These are phyloP conservation scores for Mucor ambiguus DNA, from an alignment of 371 early-diverging fungal species.

Conservation along the genomic window DNA sequence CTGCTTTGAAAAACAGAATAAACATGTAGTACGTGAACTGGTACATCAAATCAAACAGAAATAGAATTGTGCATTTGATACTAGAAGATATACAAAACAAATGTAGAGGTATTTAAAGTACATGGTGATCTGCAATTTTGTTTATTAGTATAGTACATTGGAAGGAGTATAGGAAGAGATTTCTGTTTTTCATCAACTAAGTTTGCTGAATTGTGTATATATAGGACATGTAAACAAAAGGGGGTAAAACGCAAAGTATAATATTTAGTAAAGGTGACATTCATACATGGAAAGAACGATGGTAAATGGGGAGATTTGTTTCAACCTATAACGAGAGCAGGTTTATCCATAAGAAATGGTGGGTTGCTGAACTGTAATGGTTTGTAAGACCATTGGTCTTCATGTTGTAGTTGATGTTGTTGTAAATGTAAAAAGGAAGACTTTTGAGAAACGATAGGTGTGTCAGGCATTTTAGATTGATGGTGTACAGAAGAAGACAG, in stretches of 20 bases:
- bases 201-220: not conserved
- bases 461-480: constrained; percentile 3
- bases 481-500: not conserved
- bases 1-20: no score
- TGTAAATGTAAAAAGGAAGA: constrained; percentile 9
- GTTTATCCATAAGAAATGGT: constrained; percentile 9
- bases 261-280: not conserved
- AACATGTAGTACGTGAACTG: not conserved
- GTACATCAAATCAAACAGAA: not conserved
- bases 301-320: not conserved
- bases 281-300: not conserved
- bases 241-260: not conserved
- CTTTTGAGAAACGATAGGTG: constrained; percentile 11
- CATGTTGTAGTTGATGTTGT: not conserved
- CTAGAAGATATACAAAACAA: not conserved
- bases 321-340: constrained; percentile 6
- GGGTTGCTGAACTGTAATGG: constrained; percentile 21
- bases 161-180: not conserved
- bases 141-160: not conserved
- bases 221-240: not conserved
- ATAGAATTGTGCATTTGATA: not conserved
- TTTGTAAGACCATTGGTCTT: constrained; percentile 3
- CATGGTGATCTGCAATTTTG: not conserved
- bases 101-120: not conserved
- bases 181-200: not conserved